Evolutionary conservation across 139 green algal species (phyloP).

Genomic region (Monoraphidium neglectum): DNA sequence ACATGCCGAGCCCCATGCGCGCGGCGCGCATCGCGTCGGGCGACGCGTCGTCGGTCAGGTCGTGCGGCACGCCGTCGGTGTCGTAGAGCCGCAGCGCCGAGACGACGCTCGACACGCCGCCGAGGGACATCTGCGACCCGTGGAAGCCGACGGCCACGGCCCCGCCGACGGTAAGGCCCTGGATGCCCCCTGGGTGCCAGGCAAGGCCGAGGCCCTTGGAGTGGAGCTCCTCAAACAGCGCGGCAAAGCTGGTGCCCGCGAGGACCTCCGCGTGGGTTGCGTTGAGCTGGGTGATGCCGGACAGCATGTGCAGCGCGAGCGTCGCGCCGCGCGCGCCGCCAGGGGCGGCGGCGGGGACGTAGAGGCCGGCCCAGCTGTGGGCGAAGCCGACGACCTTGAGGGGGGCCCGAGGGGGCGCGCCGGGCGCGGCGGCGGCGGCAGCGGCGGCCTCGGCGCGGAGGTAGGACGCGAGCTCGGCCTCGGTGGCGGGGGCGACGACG

Average conservation of each 20-base stretch:
- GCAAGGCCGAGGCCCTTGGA: background rate
- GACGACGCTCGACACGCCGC: background rate
- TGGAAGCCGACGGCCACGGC: conserved; percentile 3
- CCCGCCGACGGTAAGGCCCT: conserved; percentile 3
- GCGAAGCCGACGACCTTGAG: conserved; percentile 11
- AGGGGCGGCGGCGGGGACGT: background rate
- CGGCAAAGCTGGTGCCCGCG: conserved; percentile 1
- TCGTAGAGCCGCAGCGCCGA: background rate
- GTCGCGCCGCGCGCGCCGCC: background rate
- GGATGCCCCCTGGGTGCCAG: conserved; percentile 8
- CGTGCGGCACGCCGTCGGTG: background rate
- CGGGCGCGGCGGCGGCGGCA: background rate
- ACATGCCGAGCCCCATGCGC: conserved; percentile 1
- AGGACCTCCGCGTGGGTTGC: background rate
- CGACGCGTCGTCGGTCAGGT: background rate
- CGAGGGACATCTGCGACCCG: background rate
- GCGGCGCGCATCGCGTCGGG: background rate
- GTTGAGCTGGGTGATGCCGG: conserved; percentile 2
- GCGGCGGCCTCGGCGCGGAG: background rate
- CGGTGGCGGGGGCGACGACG: background rate
- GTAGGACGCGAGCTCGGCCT: background rate
- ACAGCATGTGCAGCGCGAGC: background rate
- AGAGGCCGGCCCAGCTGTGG: conserved; percentile 5
- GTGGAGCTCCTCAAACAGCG: background rate
- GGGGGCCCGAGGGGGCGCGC: background rate